Conservation (phyloP, 2,329 filamentous ascomycete species). For the Cladosporium colombiae region DNA sequence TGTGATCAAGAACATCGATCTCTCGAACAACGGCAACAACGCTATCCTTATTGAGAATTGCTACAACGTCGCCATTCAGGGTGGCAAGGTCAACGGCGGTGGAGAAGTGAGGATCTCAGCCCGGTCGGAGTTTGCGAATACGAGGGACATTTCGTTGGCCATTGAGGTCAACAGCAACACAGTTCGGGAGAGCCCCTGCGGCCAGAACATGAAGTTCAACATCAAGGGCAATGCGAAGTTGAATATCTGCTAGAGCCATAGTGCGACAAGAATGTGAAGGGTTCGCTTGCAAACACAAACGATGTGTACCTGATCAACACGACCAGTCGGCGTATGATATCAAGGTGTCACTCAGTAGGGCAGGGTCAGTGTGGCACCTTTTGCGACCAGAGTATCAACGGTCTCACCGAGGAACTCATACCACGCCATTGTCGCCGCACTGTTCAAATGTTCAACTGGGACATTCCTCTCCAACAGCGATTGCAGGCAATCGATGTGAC, state of each 20-base stretch:
- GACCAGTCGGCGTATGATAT: background rate
- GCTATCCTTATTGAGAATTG: constrained; percentile 62
- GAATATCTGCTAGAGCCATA: constrained; percentile 42
- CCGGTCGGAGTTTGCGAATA: constrained; percentile 57
- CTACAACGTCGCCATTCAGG: constrained; percentile 55
- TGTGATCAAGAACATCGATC: constrained; percentile 52
- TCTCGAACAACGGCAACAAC: constrained; percentile 57
- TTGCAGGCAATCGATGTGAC: background rate
- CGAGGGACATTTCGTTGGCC: constrained; percentile 53
- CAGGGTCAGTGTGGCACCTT: background rate
- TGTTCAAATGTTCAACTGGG: background rate
- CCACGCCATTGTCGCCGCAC: background rate
- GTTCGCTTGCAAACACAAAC: background rate
- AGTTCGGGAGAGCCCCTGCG: constrained; percentile 58
- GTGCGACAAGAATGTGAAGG: background rate
- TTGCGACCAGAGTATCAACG: background rate
- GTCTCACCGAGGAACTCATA: background rate
- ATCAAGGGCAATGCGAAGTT: constrained; percentile 49
- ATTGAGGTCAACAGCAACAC: constrained; percentile 52
- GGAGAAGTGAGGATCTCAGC: constrained; percentile 58
- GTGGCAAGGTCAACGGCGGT: constrained; percentile 55
- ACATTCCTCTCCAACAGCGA: background rate
- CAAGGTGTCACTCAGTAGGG: too few relatives aligned
- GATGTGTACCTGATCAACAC: too few relatives aligned
- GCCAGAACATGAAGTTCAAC: constrained; percentile 53